These are phyloP conservation scores for Beauveria sp. DNA, from an alignment of 2,329 filamentous ascomycete species.

Conservation along the genomic window DNA sequence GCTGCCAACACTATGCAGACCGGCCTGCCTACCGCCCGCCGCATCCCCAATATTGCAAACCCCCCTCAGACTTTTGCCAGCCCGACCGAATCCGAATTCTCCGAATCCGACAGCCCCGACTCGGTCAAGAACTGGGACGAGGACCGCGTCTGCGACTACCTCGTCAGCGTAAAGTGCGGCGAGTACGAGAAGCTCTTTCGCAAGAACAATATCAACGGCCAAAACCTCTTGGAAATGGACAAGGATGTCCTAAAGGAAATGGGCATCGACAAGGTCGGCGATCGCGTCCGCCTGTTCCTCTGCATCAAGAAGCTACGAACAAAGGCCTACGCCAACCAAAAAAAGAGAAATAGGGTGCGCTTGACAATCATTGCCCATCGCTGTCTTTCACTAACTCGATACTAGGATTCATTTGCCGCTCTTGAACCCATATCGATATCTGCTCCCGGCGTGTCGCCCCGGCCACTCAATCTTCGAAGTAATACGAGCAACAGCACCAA, in stretches of 20 bases:
- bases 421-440: conserved; percentile 53
- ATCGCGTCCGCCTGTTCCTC: conserved; percentile 83
- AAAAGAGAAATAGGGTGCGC: conserved; percentile 77
- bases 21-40: conserved; percentile 42
- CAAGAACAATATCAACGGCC: conserved; percentile 93
- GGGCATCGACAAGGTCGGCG: conserved; percentile 95
- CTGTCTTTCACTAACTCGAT: not conserved
- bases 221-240: conserved; percentile 94
- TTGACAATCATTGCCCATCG: not conserved
- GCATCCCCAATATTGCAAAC: conserved; percentile 40
- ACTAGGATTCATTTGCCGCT: conserved; percentile 72
- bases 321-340: conserved; percentile 66
- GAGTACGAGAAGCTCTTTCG: conserved; percentile 89
- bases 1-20: conserved; percentile 38
- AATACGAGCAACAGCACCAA: conserved; percentile 21
- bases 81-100: conserved; percentile 89
- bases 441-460: conserved; percentile 35
- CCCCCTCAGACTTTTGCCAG: conserved; percentile 59
- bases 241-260: conserved; percentile 95
- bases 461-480: conserved; percentile 51
- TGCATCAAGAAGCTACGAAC: conserved; percentile 77
- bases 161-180: conserved; percentile 82
- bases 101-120: conserved; percentile 69
- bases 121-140: conserved; percentile 84
- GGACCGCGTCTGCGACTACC: conserved; percentile 82